These are phyloP conservation scores for Lentinula sp. DNA, from an alignment of 768 basidiomycete species.

Conservation along the genomic window DNA sequence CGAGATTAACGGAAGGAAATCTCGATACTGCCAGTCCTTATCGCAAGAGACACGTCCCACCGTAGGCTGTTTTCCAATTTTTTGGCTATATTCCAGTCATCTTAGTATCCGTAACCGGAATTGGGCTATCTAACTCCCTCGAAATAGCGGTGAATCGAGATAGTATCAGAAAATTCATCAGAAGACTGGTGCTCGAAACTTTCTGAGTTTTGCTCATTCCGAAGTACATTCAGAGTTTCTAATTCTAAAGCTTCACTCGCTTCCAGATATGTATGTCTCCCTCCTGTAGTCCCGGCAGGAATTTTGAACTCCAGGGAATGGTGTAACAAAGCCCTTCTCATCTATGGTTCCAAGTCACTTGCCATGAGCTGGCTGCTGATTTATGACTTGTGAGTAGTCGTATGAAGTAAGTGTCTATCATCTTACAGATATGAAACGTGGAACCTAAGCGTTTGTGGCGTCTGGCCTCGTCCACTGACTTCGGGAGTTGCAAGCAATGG, in stretches of 20 bases:
- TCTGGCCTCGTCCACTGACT: neutral
- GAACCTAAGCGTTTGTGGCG: neutral
- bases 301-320: neutral
- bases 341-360: neutral
- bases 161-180: neutral
- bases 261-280: neutral
- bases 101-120: neutral
- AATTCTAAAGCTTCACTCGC: neutral
- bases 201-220: neutral
- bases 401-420: no score
- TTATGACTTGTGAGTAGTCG: no score
- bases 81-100: neutral
- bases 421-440: neutral
- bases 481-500: neutral
- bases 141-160: neutral
- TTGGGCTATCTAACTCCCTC: neutral
- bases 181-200: neutral
- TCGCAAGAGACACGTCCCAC: neutral
- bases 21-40: neutral
- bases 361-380: neutral
- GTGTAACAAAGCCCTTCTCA: neutral
- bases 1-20: neutral
- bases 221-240: neutral
- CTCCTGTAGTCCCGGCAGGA: neutral
- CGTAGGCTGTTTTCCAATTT: neutral